Conservation (phyloP, 495 filamentous ascomycete genomes). For the Venustampulla echinocandica region DNA sequence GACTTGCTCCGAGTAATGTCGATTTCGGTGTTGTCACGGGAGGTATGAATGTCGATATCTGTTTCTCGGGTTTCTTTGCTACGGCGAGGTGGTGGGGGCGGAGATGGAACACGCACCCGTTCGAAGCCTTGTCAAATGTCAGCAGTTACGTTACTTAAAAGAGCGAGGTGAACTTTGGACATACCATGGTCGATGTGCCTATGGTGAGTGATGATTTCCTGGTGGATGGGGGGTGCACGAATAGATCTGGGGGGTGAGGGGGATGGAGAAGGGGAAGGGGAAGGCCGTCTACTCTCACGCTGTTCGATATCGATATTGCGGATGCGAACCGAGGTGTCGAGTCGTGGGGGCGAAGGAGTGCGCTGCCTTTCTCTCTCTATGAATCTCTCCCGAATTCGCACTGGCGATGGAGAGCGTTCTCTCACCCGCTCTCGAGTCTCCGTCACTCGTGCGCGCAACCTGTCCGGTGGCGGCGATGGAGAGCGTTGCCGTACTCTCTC, state of each 20-base stretch:
- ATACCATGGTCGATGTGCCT: constrained; percentile 82
- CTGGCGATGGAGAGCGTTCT: constrained; percentile 29
- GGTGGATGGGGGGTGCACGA: constrained; percentile 60
- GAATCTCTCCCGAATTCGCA: constrained; percentile 16
- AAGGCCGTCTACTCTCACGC: constrained; percentile 9
- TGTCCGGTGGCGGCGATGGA: constrained; percentile 41
- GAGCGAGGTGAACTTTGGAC: too few species aligned
- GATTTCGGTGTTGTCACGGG: constrained; percentile 36
- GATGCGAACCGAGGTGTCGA: constrained; percentile 17
- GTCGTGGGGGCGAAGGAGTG: constrained; percentile 34
- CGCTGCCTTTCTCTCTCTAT: constrained; percentile 24
- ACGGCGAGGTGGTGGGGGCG: constrained; percentile 33
- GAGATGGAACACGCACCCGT: constrained; percentile 36
- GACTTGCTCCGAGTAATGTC: constrained; percentile 28
- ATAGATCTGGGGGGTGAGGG: constrained; percentile 48
- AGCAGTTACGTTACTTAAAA: background rate
- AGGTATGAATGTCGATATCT: constrained; percentile 44
- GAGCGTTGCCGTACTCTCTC: constrained; percentile 24
- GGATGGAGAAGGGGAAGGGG: constrained; percentile 17
- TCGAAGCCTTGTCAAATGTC: constrained; percentile 27
- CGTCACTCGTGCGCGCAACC: constrained; percentile 20
- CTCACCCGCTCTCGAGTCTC: constrained; percentile 22
- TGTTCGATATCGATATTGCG: constrained; percentile 21
- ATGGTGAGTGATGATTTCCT: constrained; percentile 79
- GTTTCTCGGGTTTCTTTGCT: constrained; percentile 34